These are phyloP conservation scores for Warburgia ugandensis DNA, from an alignment of 164 flowering plant species.

Conservation along the genomic window DNA sequence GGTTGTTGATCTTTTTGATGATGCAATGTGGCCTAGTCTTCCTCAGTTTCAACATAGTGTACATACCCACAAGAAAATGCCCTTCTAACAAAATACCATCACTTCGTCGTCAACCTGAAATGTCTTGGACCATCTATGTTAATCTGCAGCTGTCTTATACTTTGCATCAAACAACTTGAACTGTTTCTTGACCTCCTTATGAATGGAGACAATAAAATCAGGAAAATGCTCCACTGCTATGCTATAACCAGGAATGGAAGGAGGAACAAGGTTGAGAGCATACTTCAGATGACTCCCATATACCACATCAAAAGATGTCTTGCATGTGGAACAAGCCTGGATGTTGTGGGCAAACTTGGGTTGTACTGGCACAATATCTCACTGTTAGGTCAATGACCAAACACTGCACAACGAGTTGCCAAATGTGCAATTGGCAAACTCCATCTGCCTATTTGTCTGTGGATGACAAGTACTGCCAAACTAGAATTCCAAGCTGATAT, in stretches of 20 bases:
- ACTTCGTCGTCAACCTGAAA: background rate
- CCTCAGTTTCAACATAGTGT: background rate
- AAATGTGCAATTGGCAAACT: background rate
- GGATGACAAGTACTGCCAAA: background rate
- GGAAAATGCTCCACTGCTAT: background rate
- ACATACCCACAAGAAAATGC: background rate
- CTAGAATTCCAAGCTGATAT: background rate
- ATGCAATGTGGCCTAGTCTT: background rate
- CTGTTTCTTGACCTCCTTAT: background rate
- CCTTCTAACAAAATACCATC: background rate
- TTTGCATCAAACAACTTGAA: background rate
- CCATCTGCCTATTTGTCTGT: background rate
- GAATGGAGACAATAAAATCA: background rate
- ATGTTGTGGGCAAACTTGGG: background rate
- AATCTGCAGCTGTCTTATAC: background rate
- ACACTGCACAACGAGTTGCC: background rate
- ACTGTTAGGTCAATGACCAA: background rate
- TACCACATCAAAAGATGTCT: background rate
- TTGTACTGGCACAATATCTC: background rate
- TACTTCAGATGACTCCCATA: background rate
- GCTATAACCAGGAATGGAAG: background rate
- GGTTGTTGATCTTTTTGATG: background rate
- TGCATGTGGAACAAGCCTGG: background rate
- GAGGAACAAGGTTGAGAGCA: no score
- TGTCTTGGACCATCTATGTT: no score